Base-by-base conservation (phyloP, 2,329 filamentous ascomycete genomes). In the Paracamarosporium sp. region DNA sequence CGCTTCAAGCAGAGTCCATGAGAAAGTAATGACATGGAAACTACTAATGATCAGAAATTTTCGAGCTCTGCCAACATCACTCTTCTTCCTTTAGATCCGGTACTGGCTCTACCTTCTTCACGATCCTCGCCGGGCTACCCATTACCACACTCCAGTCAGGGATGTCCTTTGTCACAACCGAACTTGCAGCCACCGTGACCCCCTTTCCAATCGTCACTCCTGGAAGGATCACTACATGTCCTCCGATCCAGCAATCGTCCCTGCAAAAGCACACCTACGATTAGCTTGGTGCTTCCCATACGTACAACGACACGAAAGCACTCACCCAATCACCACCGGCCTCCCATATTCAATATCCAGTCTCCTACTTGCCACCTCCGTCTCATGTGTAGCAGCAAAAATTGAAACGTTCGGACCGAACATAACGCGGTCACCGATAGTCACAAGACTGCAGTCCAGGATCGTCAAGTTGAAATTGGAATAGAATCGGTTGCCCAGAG, bases 401-500 rank as follows among this genome's bases (percentile, higher is more conserved):
- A 86, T 82, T 50, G 71, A 77, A 2, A 85, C 82, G 51, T 83
- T 81, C 0, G 83, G 83, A 0, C 84, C 84, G 41, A 85, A 77
- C 72, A 85, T 80, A 7, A 82, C 80, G 1, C 81, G 68, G 20
- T 84, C 78, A 0, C 84, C 84, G 30, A 86, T 83, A 0, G 77
- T 82, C 4, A 86, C 80, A 0, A 85, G 68, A 4, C 78, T 80
- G 30, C 80, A 84, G 63, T 86, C 83, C 9, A 85, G 69, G 27
- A 86, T 81, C 0, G 81, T 81, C 4, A 82, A 59, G 46, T 84
- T 84, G 71, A 57, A 86, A 64, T 87, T 88, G 43, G 86, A 80
- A 65, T 89, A 91, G 68, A 88, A 88, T n/a, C 82, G 78, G 40
- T 85, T 78, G 7, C 88, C 88, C 0, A 90, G 78, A 5, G 77